These are phyloP conservation scores for Yarrowia galli DNA, from an alignment of 1,139 yeast species.

Conservation along the genomic window DNA sequence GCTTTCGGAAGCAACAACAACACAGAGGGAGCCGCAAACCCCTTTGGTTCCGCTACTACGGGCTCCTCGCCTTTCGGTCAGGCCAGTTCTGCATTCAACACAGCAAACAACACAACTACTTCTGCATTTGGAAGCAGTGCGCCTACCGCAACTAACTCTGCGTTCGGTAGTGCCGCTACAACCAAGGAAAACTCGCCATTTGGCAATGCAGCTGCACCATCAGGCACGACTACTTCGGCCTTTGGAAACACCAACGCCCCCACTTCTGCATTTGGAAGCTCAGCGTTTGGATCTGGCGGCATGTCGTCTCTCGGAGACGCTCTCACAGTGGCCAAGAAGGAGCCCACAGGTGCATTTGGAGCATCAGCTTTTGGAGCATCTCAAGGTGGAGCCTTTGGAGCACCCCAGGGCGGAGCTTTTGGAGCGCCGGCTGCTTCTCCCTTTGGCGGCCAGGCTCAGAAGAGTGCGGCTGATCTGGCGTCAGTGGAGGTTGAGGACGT, in stretches of 20 bases:
- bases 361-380: slow-evolving; percentile 10
- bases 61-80: slow-evolving; percentile 3
- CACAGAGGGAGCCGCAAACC: neutral
- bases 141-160: neutral
- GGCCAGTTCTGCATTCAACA: slow-evolving; percentile 9
- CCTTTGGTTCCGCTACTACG: neutral
- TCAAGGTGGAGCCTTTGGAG: neutral
- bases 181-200: neutral
- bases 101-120: neutral
- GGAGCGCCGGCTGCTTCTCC: slow-evolving; percentile 7
- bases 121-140: neutral
- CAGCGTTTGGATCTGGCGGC: slow-evolving; percentile 7
- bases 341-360: slow-evolving; percentile 1
- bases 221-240: neutral
- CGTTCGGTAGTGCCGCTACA: neutral
- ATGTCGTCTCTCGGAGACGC: slow-evolving; percentile 23
- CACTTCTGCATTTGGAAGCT: neutral
- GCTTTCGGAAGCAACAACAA: slow-evolving; percentile 9
- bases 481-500: slow-evolving; percentile 16
- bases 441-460: slow-evolving; percentile 6
- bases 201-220: neutral
- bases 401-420: neutral
- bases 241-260: slow-evolving; percentile 2
- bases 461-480: slow-evolving; percentile 5
- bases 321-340: slow-evolving; percentile 10